Base-by-base conservation (phyloP, 2,329 filamentous ascomycete species). In the Curvularia sp. region DNA sequence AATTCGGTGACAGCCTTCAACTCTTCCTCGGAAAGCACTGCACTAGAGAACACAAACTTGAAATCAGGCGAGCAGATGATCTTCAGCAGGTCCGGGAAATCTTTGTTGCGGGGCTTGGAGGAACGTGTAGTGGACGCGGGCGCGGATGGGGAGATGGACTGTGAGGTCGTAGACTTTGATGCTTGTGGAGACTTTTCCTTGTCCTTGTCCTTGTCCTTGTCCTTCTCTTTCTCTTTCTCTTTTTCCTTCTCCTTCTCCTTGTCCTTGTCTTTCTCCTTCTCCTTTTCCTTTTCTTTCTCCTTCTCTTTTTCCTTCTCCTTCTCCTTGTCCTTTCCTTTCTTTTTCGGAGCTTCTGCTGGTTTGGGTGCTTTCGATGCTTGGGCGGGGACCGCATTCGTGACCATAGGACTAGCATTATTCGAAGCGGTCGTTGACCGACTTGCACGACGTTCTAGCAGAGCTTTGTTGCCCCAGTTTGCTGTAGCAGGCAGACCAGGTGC, bases 401-500 rank as follows among this genome's bases (percentile, higher is more conserved):
- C 84, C 38, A 90, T 89, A 46, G 94, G 93, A 73, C 93, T 97
- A 2, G 92, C 89, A 26, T 91, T 88, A 26, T 91, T 88, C 20
- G 91, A 90, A 63, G 87, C 88, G 70, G 90, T 96, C 0, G 91
- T 93, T 31, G 91, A 89, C 66, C 93, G 87, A 70, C 93, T 97
- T 60, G 86, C 91, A 67, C 85, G 86, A 70, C 88, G 88, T 77
- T 86, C 92, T 58, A 83, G 84, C 64, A 84, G 89, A 86, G 74
- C 88, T 82, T 80, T 88, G 63, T 85, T 88, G 20, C 94, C 95
- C 95, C 95, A 99, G 72, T 89, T 97, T 4, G 94, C 95, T 3
- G 93, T 93, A 1, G 93, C 92, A 2, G 95, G 96, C 42, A 99
- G 82, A n/a, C 93, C 95, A 39, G 95, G 93, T 3, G 89, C 89